Evolutionary conservation across 208 protist genomes (phyloP).

Genomic region (Vickermania spadyakhi): DNA sequence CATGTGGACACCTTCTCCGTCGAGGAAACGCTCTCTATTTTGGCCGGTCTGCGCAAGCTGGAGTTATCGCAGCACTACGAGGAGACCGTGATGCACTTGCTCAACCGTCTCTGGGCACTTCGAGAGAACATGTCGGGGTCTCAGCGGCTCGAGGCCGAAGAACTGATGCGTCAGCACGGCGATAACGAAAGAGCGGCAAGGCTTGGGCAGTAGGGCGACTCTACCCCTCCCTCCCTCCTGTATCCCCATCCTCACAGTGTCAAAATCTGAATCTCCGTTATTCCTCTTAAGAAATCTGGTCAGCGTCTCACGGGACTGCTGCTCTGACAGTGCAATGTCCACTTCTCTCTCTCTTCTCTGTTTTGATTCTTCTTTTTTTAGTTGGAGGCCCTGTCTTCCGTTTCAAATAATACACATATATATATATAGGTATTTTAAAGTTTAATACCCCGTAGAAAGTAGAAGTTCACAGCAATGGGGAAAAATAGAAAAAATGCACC

Average conservation of each 20-base stretch:
- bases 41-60: conserved; percentile 52
- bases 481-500: conserved; percentile 73
- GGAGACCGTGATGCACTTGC: conserved; percentile 26
- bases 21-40: conserved; percentile 39
- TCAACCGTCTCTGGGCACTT: conserved; percentile 48
- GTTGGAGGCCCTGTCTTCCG: too few species aligned
- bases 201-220: conserved; percentile 22
- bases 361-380: conserved; percentile 8
- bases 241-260: too few species aligned
- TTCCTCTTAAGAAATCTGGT: too few species aligned
- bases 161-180: conserved; percentile 13
- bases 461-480: conserved; percentile 77
- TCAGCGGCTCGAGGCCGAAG: conserved; percentile 28
- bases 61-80: conserved; percentile 21
- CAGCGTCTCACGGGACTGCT: too few species aligned
- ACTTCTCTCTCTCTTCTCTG: too few species aligned
- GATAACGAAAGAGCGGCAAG: conserved; percentile 20
- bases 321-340: too few species aligned
- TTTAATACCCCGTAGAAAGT: too few species aligned
- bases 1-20: conserved; percentile 48
- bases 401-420: too few species aligned
- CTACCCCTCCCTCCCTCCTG: too few species aligned
- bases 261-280: too few species aligned
- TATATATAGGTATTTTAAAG: conserved; percentile 1
- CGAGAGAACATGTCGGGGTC: conserved; percentile 34